Percentiles rank a stretch among this genome's conserved stretches.
phyloP scores from a whole-genome alignment of 805 yeast genomes.

The Lachancea lanzarotensis region DNA sequence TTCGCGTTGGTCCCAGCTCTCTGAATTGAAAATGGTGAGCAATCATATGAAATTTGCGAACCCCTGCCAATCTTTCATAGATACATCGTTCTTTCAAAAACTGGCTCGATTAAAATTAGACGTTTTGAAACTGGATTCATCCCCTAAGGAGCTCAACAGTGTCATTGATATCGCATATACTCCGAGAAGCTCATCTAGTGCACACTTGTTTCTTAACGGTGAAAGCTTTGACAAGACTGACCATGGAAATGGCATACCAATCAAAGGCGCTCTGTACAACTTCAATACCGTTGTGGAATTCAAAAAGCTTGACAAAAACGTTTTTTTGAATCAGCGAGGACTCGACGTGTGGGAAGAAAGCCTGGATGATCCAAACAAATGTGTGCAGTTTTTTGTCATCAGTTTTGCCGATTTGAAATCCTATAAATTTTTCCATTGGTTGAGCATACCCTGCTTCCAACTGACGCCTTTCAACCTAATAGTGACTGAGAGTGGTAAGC shows the following conservation, averaged over 20 bases:
- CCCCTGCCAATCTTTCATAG: conserved; percentile 66
- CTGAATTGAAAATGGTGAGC: background rate
- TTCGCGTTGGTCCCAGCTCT: no score
- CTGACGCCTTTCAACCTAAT: conserved; percentile 1
- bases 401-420: conserved; percentile 86
- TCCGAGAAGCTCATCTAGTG: conserved; percentile 13
- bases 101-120: conserved; percentile 70
- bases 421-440: conserved; percentile 86
- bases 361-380: conserved; percentile 25
- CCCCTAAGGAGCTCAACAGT: conserved; percentile 24
- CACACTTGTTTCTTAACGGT: conserved; percentile 23
- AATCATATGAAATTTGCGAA: conserved; percentile 27
- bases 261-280: conserved; percentile 44
- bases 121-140: conserved; percentile 49
- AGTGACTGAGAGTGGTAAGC: background rate
- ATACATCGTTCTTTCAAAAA: conserved; percentile 77
- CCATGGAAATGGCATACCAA: conserved; percentile 8
- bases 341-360: conserved; percentile 23
- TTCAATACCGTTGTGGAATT: conserved; percentile 85
- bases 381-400: conserved; percentile 41
- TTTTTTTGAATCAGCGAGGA: conserved; percentile 43
- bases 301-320: conserved; percentile 57
- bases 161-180: conserved; percentile 19
- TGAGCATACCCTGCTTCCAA: conserved; percentile 63
- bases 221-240: conserved; percentile 29